Evolutionary conservation across 805 yeast species (phyloP).

Genomic region (Zygoascus biomembranicola): DNA sequence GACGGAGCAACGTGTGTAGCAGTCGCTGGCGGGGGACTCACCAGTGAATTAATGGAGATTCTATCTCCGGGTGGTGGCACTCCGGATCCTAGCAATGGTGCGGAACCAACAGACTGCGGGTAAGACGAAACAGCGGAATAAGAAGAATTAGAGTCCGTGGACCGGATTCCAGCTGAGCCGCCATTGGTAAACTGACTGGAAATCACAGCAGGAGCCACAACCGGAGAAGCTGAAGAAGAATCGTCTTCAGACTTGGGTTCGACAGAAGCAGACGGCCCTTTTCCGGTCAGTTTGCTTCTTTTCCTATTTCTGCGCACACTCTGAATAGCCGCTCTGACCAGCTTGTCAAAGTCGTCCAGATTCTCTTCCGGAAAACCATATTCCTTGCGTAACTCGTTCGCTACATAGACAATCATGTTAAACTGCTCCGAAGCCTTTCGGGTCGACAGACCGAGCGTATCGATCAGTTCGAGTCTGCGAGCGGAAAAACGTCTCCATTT

Average conservation of each 20-base stretch:
- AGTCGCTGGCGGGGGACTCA: neutral
- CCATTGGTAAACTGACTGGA: neutral
- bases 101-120: neutral
- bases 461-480: constrained; percentile 80
- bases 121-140: too few relatives aligned
- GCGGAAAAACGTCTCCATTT: constrained; percentile 90
- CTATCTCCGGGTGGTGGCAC: neutral
- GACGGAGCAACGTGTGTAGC: neutral
- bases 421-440: constrained; percentile 93
- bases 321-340: constrained; percentile 90
- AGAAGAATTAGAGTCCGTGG: too few relatives aligned
- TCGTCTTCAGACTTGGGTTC: neutral
- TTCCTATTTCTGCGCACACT: constrained; percentile 77
- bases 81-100: neutral
- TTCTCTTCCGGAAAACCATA: constrained; percentile 57
- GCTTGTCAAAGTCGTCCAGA: constrained; percentile 70
- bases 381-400: constrained; percentile 66
- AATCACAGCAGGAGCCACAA: neutral
- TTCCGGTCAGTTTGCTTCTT: constrained; percentile 5
- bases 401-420: constrained; percentile 67
- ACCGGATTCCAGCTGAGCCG: neutral
- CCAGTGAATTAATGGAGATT: neutral
- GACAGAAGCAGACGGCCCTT: neutral
- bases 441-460: constrained; percentile 51
- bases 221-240: neutral